phyloP scores from a whole-genome alignment of 2,329 filamentous ascomycete species.

The Ophiocordyceps unilateralis region DNA sequence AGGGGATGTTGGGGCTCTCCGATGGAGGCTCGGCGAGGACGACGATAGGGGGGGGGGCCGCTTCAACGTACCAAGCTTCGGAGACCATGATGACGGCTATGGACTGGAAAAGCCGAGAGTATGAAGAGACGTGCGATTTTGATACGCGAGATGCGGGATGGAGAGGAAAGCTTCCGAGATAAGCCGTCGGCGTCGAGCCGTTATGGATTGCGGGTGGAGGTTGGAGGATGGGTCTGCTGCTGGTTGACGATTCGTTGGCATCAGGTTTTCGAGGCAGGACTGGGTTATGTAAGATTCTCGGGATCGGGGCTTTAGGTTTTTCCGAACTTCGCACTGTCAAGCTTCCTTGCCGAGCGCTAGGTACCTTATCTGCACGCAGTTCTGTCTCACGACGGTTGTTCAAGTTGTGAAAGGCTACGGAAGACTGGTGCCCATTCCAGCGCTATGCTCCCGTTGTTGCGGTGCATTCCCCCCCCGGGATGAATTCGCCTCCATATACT shows the following conservation, averaged over 20 bases:
- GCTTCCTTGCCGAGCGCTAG: too few relatives aligned
- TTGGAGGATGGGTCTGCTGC: conserved; percentile 16
- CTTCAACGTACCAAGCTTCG: conserved; percentile 60
- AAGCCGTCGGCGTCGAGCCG: conserved; percentile 6
- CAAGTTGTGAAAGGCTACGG: too few relatives aligned
- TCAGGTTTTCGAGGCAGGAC: conserved; percentile 10
- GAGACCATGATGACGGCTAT: conserved; percentile 48
- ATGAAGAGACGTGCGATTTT: neutral
- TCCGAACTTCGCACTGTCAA: neutral
- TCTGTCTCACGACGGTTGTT: too few relatives aligned
- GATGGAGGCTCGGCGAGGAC: too few relatives aligned
- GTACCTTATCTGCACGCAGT: too few relatives aligned
- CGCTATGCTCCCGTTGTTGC: too few relatives aligned
- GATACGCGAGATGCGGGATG: conserved; percentile 1
- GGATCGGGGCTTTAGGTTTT: neutral
- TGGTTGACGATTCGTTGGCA: conserved; percentile 20
- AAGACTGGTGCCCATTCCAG: too few relatives aligned
- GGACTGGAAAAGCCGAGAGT: conserved; percentile 6
- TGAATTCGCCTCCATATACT: too few relatives aligned
- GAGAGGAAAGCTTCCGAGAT: conserved; percentile 10
- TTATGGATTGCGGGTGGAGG: conserved; percentile 12
- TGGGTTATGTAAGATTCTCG: neutral
- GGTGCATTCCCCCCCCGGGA: too few relatives aligned
- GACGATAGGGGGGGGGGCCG: conserved; percentile 13
- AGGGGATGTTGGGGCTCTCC: conserved; percentile 12